Conservation (phyloP, 805 yeast species). For the Candida arabinofermentans region DNA sequence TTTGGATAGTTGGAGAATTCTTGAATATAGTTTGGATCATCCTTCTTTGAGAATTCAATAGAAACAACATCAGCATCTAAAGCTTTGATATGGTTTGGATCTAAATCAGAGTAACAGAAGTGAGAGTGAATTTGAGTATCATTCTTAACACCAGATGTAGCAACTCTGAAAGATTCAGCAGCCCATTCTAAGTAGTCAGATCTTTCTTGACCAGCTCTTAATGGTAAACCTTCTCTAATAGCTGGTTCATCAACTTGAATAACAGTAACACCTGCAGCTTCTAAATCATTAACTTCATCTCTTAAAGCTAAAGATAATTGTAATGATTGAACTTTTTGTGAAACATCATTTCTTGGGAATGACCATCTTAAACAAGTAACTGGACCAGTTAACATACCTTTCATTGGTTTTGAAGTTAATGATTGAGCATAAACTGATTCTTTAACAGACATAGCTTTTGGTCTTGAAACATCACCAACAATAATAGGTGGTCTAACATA, state of each 20-base stretch:
- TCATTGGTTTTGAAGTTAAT: constrained; percentile 90
- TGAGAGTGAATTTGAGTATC: constrained; percentile 98
- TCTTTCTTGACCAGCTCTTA: constrained; percentile 97
- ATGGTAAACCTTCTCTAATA: constrained; percentile 99
- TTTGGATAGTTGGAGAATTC: constrained; percentile 98
- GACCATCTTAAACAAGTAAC: constrained; percentile 99
- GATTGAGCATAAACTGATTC: constrained; percentile 99
- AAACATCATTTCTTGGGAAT: constrained; percentile 98
- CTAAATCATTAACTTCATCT: constrained; percentile 98
- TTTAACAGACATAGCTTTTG: constrained; percentile 96
- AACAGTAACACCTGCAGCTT: constrained; percentile 95
- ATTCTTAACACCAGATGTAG: constrained; percentile 96
- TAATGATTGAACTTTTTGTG: constrained; percentile 89
- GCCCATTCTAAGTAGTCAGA: constrained; percentile 97
- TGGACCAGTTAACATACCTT: constrained; percentile 99
- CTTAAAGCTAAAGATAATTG: constrained; percentile 97
- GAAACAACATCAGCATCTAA: constrained; percentile 99
- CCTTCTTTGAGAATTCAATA: constrained; percentile 99
- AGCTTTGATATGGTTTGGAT: constrained; percentile 99
- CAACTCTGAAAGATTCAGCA: constrained; percentile 98
- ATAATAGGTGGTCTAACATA: constrained; percentile 99
- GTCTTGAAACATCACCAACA: constrained; percentile 99
- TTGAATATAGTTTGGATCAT: constrained; percentile 95
- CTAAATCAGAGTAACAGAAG: constrained; percentile 99
- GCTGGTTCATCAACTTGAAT: constrained; percentile 99